Evolutionary conservation across 2,329 filamentous ascomycete species (phyloP), one percentile per base, ranked within the genome.

Genomic region (Cordyceps militaris): DNA sequence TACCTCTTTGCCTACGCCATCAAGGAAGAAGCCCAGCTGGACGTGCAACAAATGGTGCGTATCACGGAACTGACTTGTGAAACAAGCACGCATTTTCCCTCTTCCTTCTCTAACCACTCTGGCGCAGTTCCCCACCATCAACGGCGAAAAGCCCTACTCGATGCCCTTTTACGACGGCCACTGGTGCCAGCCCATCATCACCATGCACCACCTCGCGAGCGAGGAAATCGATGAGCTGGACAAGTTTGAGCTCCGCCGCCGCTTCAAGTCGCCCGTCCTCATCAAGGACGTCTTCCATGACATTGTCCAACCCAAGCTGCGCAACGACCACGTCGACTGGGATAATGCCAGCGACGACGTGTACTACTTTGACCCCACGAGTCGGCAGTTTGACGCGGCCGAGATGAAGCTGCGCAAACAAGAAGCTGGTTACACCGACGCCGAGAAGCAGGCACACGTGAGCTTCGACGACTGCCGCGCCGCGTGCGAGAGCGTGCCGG

Each of bases 161-260:
- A 65, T 83, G n/a, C 73, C 75, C 1, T 82, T 74, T 59, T 71
- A 72, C 38, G 61, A 67, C 1, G 68, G 67, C n/a, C 71, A 79
- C 60, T 83, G 80, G 79, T 83, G 80, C 65, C 76, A 81, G 51
- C 77, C 80, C 9, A 71, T 82, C 46, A 72, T 77, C 2, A 82
- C 80, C 5, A 81, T 83, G 79, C 79, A 82, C 64, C 79, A 82
- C 65, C 71, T 80, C 61, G 71, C 71, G 21, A 71, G 74, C 60
- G 73, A 80, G 58, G 81, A 83, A 56, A 70, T 81, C 4, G 76
- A 74, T 24, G 69, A 69, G 10, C 71, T 83, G 42, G 80, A 76
- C 73, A 71, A 76, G n/a, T 81, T 76, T 63, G 80, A 83, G 64
- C 71, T 71, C 61, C 66, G 67, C 34, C 71, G 72, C 46, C 70